Base-by-base conservation (phyloP, 2,329 filamentous ascomycete species). In the Arthrobotrys entomopaga region DNA sequence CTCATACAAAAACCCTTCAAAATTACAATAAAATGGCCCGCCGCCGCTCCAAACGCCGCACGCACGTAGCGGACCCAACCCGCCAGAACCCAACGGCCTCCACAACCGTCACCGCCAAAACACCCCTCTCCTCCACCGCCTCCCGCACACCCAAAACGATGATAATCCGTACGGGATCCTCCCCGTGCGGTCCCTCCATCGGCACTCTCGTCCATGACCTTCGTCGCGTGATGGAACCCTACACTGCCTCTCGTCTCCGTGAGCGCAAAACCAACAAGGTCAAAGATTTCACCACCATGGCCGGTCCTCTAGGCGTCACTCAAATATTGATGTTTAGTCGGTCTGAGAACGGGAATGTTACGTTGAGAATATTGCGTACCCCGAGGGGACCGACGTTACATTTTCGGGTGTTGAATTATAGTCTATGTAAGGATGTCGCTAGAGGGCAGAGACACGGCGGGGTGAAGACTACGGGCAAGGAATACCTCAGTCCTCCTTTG, bases 111-210 rank as follows among this genome's bases (percentile, higher is more conserved):
- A 79, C 84, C 79, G 78, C 83, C 76, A 77, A 84, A 79, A 86
- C 86, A 76, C 84, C 85, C 49, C 86, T 87, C 67, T 88, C 89
- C 82, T 86, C 87, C 70, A 86, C 88, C 22, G 77, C 79, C 43
- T 85, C 86, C 61, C 88, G 89, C 77, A 86, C 89, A 59, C 95
- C 95, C 38, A 97, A 97, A 86, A 96, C 91, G 81, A 97, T 99
- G 94, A 94, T 99, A 70, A 97, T 99, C 82, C 91, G 95, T 78
- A 93, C 97, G 79, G 95, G 95, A 79, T 94, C 93, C 78, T 91
- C 93, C 79, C 92, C 97, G 81, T 92, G 99, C 60, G 95, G 95
- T 69, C 88, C 92, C 72, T 96, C 91, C 81, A 87, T 99, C 79
- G 94, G 90, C 81, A 93, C 98, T 83, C 85, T 99, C 78, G 93